Base-by-base conservation (phyloP, 106 monocot genomes). In the Platanthera guangdongensis region DNA sequence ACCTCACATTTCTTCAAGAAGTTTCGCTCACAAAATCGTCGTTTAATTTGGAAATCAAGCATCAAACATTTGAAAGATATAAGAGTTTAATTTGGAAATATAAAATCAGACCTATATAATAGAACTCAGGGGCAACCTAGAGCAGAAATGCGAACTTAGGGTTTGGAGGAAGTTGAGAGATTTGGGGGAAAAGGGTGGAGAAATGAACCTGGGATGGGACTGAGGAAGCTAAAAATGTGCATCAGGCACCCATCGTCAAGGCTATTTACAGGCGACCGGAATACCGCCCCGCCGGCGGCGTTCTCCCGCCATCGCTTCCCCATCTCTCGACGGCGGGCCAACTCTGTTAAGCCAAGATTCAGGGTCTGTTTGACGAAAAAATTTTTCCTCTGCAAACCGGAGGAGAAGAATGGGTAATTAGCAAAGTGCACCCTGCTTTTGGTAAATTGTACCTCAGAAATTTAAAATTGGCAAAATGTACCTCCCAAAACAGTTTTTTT, bases 181-280 rank as follows among this genome's bases (percentile, higher is more conserved):
- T 65, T 65, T 10, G 30, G 65, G 30, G 11, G 30, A 57, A 21
- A 72, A 46, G 45, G 51, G 25, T 4, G 22, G 39, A 59, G 46
- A 77, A 50, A 22, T 47, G 60, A 72, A 97, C 93, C 96, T 88
- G 96, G 96, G 63, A 97, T 97, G 21, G 96, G 96, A 81, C 73
- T 75, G 77, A 97, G 93, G 83, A 97, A 91, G 86, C 91, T 89
- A 75, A 93, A 93, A 87, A 97, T 91, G 78, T 93, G 96, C 96
- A 97, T 93, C 72, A 97, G 93, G 83, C 96, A 97, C 11, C 96
- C 96, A 64, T 97, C 96, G 64, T 97, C 96, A 51, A 97, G 87
- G 80, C 71, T 70, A 72, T 86, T 80, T 8, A 97, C 85, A 19
- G 82, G 74, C 49, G 88, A 81, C 18, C 53, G 3, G 47, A 48